Evolutionary conservation across 164 flowering plant species (phyloP), one percentile per base, ranked within the genome.

Genomic region (Piper longum): DNA sequence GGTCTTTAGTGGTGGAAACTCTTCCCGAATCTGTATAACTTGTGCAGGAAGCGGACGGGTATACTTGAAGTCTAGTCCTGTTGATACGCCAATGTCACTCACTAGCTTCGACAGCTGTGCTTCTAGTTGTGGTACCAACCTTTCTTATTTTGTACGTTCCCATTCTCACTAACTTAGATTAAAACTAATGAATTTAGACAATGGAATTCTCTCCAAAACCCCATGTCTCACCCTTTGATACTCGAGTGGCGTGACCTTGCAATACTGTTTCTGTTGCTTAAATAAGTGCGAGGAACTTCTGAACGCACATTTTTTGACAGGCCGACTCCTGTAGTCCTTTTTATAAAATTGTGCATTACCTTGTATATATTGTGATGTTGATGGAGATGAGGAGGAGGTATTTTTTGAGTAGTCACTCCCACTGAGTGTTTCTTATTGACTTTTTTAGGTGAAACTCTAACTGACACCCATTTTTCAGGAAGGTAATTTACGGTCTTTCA

Each of bases 71-170:
- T 43, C 8, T 45, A 60, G n/a, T 60, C 62, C 48, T 14, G 14
- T 11, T 36, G 62, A 43, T 41, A 59, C 62, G 3, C 62, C 62
- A 41, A 59, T 60, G 13, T 60, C 62, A 2, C 62, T 60, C 3
- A 60, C 62, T 39, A 60, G 62, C 43, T 60, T 60, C 17, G 62
- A 60, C 16, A 60, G 62, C 62, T 60, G 62, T 43, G 62, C 62
- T 17, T 60, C 48, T 4, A 60, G 62, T 26, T 60, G 17, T 60
- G 62, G 62, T 60, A 60, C 17, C 48, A 9, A 3, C 3, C 7
- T 9, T 48, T 48, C 14, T 48, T 9, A 9, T 9, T 5, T 48
- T 12, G 3, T 48, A 5, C 52, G 12, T 45, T 45, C 3, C 14
- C 14, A 0, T 48, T 48, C 52, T 48, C 14, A 48, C 14, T 12